A percentile compares a stretch with the other conserved stretches of the same genome.
phyloP scores from a whole-genome alignment of 495 filamentous ascomycete species.

The Penicillium riverlandense region DNA sequence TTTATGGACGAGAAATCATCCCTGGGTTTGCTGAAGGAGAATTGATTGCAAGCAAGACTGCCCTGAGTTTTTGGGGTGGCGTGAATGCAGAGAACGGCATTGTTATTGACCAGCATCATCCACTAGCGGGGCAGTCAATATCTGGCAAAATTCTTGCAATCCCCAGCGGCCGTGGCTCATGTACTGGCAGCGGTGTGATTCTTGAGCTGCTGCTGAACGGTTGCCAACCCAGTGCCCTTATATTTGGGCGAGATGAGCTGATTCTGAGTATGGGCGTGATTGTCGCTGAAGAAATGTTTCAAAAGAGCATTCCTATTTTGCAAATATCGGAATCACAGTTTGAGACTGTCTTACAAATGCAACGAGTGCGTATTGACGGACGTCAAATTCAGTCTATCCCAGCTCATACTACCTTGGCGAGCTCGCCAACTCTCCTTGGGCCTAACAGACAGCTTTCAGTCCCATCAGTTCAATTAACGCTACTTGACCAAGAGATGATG shows the following conservation, averaged over 20 bases:
- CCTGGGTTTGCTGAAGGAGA: conserved; percentile 2
- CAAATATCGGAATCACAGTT: conserved; percentile 8
- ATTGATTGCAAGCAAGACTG: conserved; percentile 9
- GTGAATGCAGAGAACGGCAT: conserved; percentile 15
- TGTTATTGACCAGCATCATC: conserved; percentile 25
- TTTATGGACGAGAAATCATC: not conserved
- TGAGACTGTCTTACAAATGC: not conserved
- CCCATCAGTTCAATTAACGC: not conserved
- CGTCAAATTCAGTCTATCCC: not conserved
- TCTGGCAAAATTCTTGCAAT: conserved; percentile 17
- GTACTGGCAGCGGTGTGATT: conserved; percentile 22
- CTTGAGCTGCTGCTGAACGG: conserved; percentile 22
- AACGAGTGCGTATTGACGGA: conserved; percentile 2
- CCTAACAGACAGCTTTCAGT: not conserved
- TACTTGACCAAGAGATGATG: conserved; percentile 14
- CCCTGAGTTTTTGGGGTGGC: conserved; percentile 30
- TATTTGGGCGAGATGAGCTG: conserved; percentile 20
- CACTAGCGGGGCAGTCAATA: conserved; percentile 12
- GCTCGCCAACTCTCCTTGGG: not conserved
- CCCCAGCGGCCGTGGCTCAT: conserved; percentile 24
- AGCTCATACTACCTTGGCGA: not conserved
- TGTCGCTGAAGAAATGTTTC: conserved; percentile 20
- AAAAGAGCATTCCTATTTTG: conserved; percentile 18
- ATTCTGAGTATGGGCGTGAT: conserved; percentile 25
- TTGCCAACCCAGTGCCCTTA: conserved; percentile 10